phyloP scores from a whole-genome alignment of 2,329 filamentous ascomycete species.

The Shiraia sp. region DNA sequence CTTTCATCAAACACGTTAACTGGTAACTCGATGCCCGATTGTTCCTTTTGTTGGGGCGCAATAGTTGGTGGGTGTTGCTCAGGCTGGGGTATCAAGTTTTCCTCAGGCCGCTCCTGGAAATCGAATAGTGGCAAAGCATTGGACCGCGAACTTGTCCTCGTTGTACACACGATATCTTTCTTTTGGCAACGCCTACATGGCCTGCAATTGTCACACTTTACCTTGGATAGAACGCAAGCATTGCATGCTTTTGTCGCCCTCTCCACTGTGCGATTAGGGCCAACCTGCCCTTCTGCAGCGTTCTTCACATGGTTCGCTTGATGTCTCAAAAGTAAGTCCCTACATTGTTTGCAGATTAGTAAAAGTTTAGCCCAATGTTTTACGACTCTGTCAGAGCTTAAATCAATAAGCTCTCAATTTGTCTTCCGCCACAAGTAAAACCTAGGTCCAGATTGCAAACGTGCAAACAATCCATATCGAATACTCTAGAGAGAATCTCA shows the following conservation, averaged over 20 bases:
- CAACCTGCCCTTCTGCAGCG: conserved; percentile 19
- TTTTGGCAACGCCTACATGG: conserved; percentile 30
- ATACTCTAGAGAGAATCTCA: no score
- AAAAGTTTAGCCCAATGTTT: no score
- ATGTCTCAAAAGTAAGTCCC: conserved; percentile 35
- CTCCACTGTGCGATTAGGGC: conserved; percentile 18
- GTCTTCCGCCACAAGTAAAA: no score
- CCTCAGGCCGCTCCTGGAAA: not conserved
- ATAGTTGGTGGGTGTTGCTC: not conserved
- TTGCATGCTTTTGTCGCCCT: conserved; percentile 36
- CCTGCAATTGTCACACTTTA: conserved; percentile 35
- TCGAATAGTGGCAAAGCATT: not conserved
- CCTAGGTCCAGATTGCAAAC: no score
- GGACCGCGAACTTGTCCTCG: not conserved
- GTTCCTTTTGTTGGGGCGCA: not conserved
- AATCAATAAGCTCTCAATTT: no score
- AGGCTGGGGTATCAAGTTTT: not conserved
- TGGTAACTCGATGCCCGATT: not conserved
- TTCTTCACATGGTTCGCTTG: conserved; percentile 31
- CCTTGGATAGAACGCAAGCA: conserved; percentile 34
- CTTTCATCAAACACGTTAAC: conserved; percentile 2
- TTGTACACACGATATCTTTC: conserved; percentile 13
- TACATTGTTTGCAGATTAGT: no score
- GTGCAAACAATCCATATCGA: no score
- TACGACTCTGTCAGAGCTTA: no score